phyloP scores from a whole-genome alignment of 2,329 filamentous ascomycete species.

The Fusarium sp. region DNA sequence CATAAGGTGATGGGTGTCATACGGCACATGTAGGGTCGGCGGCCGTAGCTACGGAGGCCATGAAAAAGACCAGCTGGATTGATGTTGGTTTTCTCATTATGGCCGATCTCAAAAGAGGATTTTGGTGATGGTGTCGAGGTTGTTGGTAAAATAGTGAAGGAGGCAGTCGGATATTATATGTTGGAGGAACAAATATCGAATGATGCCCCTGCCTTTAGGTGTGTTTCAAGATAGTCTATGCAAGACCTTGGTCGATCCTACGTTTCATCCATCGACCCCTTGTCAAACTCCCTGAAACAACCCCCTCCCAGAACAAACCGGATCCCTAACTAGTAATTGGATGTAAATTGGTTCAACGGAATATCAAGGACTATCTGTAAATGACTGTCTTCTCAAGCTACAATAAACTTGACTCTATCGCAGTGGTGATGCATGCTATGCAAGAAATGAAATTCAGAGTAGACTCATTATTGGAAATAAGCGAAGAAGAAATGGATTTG shows the following conservation, averaged over 20 bases:
- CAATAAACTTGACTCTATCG: background rate
- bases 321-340: background rate
- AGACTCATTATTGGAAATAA: background rate
- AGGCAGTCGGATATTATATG: background rate
- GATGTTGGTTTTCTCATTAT: conserved; percentile 31
- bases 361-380: background rate
- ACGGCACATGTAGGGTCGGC: conserved; percentile 33
- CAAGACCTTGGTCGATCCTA: conserved; percentile 27
- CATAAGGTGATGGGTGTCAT: background rate
- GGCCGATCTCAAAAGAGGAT: background rate
- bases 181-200: background rate
- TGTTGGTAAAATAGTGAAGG: background rate
- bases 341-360: background rate
- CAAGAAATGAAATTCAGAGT: background rate
- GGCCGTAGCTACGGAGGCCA: conserved; percentile 16
- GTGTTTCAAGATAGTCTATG: conserved; percentile 35
- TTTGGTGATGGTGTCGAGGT: no score
- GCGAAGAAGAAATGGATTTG: background rate
- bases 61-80: conserved; percentile 16
- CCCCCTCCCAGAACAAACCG: background rate
- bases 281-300: conserved; percentile 3
- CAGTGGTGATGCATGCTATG: background rate
- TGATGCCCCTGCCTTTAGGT: background rate
- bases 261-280: conserved; percentile 23
- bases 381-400: background rate